phyloP scores from a whole-genome alignment of 768 basidiomycete species.

The Rhodosporidiobolus sp. region DNA sequence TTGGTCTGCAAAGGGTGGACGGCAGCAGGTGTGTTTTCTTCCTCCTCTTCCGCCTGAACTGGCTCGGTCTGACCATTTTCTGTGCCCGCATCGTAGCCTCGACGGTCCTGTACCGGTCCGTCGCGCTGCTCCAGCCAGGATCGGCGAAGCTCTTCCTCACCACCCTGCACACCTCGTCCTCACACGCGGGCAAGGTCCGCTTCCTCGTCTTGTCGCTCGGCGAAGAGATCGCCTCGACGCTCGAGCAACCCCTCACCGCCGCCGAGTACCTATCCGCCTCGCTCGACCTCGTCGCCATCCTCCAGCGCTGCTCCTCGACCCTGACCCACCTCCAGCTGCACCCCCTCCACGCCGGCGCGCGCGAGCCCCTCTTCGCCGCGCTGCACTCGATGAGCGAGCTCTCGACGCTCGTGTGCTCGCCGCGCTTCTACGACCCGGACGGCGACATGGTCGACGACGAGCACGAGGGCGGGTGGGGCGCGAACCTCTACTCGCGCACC shows the following conservation, averaged over 20 bases:
- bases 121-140: not conserved
- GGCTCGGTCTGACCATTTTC: no score
- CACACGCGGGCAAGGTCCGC: not conserved
- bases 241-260: not conserved
- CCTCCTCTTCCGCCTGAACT: no score
- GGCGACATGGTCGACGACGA: not conserved
- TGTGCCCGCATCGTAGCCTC: not conserved
- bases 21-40: no score
- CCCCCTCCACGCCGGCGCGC: conserved; percentile 3
- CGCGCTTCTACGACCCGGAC: not conserved
- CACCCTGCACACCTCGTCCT: not conserved
- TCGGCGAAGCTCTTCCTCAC: not conserved
- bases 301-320: not conserved
- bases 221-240: not conserved
- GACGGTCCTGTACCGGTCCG: conserved; percentile 4
- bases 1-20: no score
- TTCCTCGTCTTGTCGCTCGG: conserved; percentile 5
- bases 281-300: conserved; percentile 2
- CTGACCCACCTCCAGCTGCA: conserved; percentile 10
- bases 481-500: not conserved
- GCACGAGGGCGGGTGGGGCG: not conserved
- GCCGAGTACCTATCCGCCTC: not conserved
- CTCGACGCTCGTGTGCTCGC: not conserved
- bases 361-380: not conserved
- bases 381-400: not conserved